Evolutionary conservation across 1,284 basidiomycete species (phyloP), one percentile per base, ranked within the genome.

Genomic region (Schizophyllum commune): DNA sequence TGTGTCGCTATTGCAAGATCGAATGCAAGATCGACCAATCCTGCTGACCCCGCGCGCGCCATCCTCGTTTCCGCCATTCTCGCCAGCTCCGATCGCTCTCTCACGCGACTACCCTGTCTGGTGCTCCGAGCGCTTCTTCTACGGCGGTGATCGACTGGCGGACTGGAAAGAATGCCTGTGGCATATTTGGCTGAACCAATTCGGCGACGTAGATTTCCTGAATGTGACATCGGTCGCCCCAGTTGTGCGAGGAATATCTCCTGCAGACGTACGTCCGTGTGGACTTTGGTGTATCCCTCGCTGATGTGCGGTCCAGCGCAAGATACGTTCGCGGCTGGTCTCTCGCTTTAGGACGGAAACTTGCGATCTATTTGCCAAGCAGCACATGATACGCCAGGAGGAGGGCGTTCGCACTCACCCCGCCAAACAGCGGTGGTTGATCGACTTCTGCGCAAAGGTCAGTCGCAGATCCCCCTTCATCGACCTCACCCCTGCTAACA

Each of bases 141-240:
- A 78, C 32, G 69, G 74, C 55, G 70, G 72, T 52, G 77, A 79
- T 13, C 82, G 84, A 22, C 62, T 68, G 0, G 70, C 75, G 1
- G 83, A 86, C 63, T 88, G 86, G 86, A 74, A 79, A 52, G 83
- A 85, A 62, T 88, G 86, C 70, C 70, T 88, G n/a, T 89, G 86
- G 86, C 82, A 83, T 64, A 64, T 87, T 59, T 83, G 82, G 77
- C 74, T 88, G 17, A 79, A 83, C 63, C 77, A 75, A 60, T 77
- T 77, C 33, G 84, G 79, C 66, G 61, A 71, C 68, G 52, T 76
- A 66, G 69, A 65, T 65, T 66, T 64, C 63, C 63, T 69, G 60
- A 66, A 70, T 17, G 51, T 65, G 51, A 65, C 62, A 53, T 47
- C 39, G 9, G 57, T 71, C 21, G 22, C 9, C 27, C 53, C 53